These are phyloP conservation scores for Metschnikowia rubicola DNA, from an alignment of 805 yeast species.

Conservation along the genomic window DNA sequence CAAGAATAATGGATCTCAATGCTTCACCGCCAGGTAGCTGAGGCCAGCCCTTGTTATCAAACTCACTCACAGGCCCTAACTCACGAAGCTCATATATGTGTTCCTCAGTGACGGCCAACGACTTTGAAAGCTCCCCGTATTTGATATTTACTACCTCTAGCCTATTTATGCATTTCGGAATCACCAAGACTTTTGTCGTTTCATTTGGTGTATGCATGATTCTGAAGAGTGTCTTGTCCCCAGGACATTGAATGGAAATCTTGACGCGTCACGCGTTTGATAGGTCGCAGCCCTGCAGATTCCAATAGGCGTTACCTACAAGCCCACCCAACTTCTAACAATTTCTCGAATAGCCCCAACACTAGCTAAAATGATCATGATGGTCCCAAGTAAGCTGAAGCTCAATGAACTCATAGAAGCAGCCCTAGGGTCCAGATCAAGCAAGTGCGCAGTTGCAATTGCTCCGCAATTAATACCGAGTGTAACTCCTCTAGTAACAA, in stretches of 20 bases:
- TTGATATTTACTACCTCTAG: conserved; percentile 4
- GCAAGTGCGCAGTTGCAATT: conserved; percentile 72
- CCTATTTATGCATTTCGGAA: conserved; percentile 6
- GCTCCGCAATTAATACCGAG: conserved; percentile 81
- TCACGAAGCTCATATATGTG: conserved; percentile 15
- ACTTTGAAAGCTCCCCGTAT: neutral
- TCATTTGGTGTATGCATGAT: neutral
- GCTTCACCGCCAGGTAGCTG: conserved; percentile 17
- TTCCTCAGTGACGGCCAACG: conserved; percentile 9
- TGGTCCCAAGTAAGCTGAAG: conserved; percentile 68
- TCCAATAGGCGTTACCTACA: conserved; percentile 10
- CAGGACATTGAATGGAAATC: too few species aligned
- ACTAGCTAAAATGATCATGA: conserved; percentile 67
- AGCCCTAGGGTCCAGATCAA: conserved; percentile 71
- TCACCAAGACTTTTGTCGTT: conserved; percentile 11
- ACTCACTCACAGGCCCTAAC: conserved; percentile 14
- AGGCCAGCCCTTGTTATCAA: conserved; percentile 14
- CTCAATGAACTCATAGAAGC: conserved; percentile 74
- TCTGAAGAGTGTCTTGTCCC: neutral
- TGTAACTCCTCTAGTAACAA: conserved; percentile 71
- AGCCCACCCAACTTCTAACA: conserved; percentile 46
- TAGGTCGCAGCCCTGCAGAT: neutral
- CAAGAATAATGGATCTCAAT: conserved; percentile 15
- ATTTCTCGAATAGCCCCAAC: conserved; percentile 42
- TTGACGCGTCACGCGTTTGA: too few species aligned